Evolutionary conservation across 2,329 filamentous ascomycete species (phyloP), one percentile per base, ranked within the genome.

Genomic region (Canariomyces notabilis): DNA sequence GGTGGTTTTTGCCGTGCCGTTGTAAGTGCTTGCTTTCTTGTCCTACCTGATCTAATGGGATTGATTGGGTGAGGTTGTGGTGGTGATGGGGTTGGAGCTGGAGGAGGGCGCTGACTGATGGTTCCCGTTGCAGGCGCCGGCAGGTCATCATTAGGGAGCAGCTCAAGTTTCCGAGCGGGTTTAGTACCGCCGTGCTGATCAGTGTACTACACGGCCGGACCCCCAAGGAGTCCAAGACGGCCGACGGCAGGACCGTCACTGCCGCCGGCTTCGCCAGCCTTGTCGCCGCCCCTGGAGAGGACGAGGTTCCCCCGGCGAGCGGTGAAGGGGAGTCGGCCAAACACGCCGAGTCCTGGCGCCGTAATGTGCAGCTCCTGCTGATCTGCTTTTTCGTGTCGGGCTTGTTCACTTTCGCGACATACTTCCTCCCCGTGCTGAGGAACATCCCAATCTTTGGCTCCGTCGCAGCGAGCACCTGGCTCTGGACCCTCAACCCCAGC

Each of bases 401-500:
- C 1, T 31, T 79, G 18, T 78, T 89, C 68, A 97, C 93, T 0
- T 68, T 97, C 6, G 73, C 82, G 22, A 93, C 89, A 1, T 97
- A 95, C 65, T 98, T 98, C 65, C 73, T 96, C 43, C 93, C 93
- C 0, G 71, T 87, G 40, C 68, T 97, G 16, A 84, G 89, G 45
- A 85, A 87, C 55, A 72, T 98, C n/a, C 93, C 93, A 0, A 72
- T 98, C 20, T 87, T 97, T 56, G 93, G 93, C 0, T 68, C 76
- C 0, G 67, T 77, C 2, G 77, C 94, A 6, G 89, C 89, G 0
- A 69, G 78, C 1, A 80, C 80, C 2, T 98, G 91, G 91, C 77
- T 96, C 1, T 98, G 93, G 93, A 93, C 88, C 1, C 72, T 98
- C 6, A 98, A 98, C 56, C 93, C 93, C 0, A 96, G 89, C 37